Evolutionary conservation across 176 grass and related monocot species (phyloP), one percentile per base, ranked within the genome.

Genomic region (Alopecurus myosuroides): DNA sequence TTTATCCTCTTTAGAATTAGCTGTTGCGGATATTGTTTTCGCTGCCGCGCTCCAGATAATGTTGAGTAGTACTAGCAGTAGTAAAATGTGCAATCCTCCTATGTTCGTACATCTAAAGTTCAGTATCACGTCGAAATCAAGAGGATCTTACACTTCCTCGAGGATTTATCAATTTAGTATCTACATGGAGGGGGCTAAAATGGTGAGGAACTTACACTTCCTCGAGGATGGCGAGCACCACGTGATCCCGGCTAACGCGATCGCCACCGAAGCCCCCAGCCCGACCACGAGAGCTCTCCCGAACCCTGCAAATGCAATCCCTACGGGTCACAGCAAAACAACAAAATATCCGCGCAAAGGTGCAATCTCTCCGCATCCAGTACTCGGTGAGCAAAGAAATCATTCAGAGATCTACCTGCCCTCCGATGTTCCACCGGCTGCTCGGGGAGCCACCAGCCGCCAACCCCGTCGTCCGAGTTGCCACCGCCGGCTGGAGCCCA

Each of bases 221-320:
- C 61, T 87, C 13, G 86, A 83, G 30, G 90, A 83, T 51, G 84
- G 88, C 25, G 40, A 90, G 64, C 81, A 78, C 81, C 92, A 99
- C 1, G 93, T 64, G 22, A 99, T 66, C 33, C 86, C 91, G 23
- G 88, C 84, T 63, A 96, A 79, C 17, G 81, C 73, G 36, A 96
- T 88, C 8, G 90, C 89, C 20, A 68, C 86, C 28, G 91, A 88
- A 87, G 81, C 86, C 78, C 87, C 89, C 73, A 95, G 19, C 0
- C 88, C 89, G 42, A 86, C 74, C 18, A 48, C 70, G 72, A 91
- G 35, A 71, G 81, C 70, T 85, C 85, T 96, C 20, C 79, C 71
- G 77, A 64, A 83, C 58, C 82, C 91, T 93, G 78, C 66, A 78
- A 64, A 63, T 11, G 67, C 84, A 72, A 92, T 88, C 74, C 20